Evolutionary conservation across 2,329 filamentous ascomycete species (phyloP), one percentile per base, ranked within the genome.

Genomic region (Sporothrix globosa): DNA sequence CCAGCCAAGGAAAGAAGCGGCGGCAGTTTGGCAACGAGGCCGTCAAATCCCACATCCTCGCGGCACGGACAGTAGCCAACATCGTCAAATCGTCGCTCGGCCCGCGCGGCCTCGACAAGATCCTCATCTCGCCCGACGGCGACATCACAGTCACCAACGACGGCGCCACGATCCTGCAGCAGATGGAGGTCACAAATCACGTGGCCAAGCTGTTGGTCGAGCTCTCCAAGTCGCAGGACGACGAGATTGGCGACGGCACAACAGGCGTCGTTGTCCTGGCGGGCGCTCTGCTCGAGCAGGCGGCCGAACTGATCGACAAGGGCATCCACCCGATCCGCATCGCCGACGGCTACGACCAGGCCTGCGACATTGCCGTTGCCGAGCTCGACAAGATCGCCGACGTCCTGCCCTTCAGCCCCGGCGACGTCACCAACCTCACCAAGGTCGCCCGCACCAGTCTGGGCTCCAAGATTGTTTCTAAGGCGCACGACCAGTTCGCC

Each of bases 141-240:
- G 96, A 99, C 82, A 99, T 99, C 81, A 99, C 96, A 73, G 93
- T 99, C 73, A 99, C 96, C 76, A 99, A 99, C 84, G 96, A 99
- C 83, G 96, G 96, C 77, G 96, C 96, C 69, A 99, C 96, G 60
- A 99, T 99, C 77, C 86, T 99, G 75, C 91, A 92, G 77, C 93
- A 97, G 87, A 99, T 99, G 96, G 96, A 99, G 84, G 95, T 99
- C 76, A 92, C 92, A 76, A 98, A 99, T 86, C 95, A 98, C 82
- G 93, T 99, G 73, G 96, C 96, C 73, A 98, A 98, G 84, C 87
- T 99, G 67, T 85, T 99, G 72, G 96, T 99, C 66, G 95, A 97
- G 80, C 90, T 99, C 53, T 98, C 96, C 74, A 97, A 97, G 84
- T 98, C 96, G 52, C 96, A 99, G 81, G 96, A 99, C 78, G 95